Percentiles rank a stretch among this genome's conserved stretches.
These are phyloP conservation scores for Trichoderma sp. DNA, from an alignment of 2,329 filamentous ascomycete species.

Conservation along the genomic window DNA sequence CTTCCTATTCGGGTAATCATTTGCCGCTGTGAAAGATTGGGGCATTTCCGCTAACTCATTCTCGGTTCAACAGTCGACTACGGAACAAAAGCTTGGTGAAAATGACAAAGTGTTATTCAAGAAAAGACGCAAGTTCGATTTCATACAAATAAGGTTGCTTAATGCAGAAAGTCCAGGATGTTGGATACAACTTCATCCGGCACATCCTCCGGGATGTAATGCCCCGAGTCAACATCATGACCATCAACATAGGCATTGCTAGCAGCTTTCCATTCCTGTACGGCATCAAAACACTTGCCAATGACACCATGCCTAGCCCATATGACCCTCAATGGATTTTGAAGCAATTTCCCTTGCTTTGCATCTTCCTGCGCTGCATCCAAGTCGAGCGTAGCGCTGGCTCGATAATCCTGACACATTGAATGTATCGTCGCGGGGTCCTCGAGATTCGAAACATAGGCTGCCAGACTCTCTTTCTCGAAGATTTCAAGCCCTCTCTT, in stretches of 20 bases:
- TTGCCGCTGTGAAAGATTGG: not conserved
- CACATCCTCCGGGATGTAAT: slow-evolving; percentile 54
- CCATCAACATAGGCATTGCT: slow-evolving; percentile 41
- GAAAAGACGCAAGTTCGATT: not conserved
- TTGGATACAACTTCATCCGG: slow-evolving; percentile 39
- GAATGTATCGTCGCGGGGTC: slow-evolving; percentile 46
- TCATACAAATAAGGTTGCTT: not conserved
- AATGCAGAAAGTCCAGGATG: not conserved
- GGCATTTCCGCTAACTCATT: not conserved
- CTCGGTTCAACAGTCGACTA: not conserved
- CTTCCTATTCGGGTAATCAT: not conserved
- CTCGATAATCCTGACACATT: slow-evolving; percentile 59
- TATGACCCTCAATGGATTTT: slow-evolving; percentile 49
- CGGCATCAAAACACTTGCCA: slow-evolving; percentile 49
- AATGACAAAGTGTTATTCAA: not conserved
- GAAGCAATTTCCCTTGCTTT: slow-evolving; percentile 43
- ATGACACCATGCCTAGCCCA: slow-evolving; percentile 53
- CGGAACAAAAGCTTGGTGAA: not conserved
- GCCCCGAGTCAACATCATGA: slow-evolving; percentile 46
- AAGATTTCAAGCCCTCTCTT: slow-evolving; percentile 24
- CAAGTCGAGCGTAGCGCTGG: slow-evolving; percentile 52
- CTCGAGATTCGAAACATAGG: slow-evolving; percentile 45
- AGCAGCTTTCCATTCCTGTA: slow-evolving; percentile 53
- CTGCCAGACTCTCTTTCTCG: slow-evolving; percentile 36
- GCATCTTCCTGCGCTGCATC: slow-evolving; percentile 50